Conservation (phyloP, 2,329 filamentous ascomycete genomes). For the Diaporthe destruens region DNA sequence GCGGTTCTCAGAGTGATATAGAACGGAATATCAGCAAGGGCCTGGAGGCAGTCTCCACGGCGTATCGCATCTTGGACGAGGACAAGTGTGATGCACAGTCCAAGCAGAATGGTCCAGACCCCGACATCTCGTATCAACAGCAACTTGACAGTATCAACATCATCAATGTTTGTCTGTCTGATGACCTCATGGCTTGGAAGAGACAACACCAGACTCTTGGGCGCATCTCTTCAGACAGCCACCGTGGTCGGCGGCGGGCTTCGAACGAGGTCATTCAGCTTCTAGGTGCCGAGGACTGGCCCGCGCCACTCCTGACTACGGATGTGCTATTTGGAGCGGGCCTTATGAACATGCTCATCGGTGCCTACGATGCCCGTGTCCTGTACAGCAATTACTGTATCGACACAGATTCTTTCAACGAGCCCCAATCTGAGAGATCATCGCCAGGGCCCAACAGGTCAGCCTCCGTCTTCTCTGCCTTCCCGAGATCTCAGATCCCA, state of each 20-base stretch:
- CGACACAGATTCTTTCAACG: conserved; percentile 19
- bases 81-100: background rate
- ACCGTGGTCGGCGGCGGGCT: conserved; percentile 5
- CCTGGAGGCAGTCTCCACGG: conserved; percentile 1
- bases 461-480: background rate
- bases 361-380: conserved; percentile 20
- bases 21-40: conserved; percentile 9
- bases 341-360: conserved; percentile 29
- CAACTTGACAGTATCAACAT: conserved; percentile 9
- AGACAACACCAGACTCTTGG: conserved; percentile 6
- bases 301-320: conserved; percentile 22
- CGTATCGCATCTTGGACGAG: background rate
- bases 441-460: background rate
- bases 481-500: conserved; percentile 6
- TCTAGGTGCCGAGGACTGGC: conserved; percentile 25
- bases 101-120: background rate
- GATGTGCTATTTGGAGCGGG: conserved; percentile 29
- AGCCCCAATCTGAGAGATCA: background rate
- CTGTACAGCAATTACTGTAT: conserved; percentile 32
- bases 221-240: background rate
- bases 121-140: background rate
- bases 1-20: conserved; percentile 4
- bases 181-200: conserved; percentile 15
- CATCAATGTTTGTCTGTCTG: conserved; percentile 8
- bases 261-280: conserved; percentile 31